Evolutionary conservation across 768 basidiomycete species (phyloP).

Genomic region (Lactarius sanguifluus): DNA sequence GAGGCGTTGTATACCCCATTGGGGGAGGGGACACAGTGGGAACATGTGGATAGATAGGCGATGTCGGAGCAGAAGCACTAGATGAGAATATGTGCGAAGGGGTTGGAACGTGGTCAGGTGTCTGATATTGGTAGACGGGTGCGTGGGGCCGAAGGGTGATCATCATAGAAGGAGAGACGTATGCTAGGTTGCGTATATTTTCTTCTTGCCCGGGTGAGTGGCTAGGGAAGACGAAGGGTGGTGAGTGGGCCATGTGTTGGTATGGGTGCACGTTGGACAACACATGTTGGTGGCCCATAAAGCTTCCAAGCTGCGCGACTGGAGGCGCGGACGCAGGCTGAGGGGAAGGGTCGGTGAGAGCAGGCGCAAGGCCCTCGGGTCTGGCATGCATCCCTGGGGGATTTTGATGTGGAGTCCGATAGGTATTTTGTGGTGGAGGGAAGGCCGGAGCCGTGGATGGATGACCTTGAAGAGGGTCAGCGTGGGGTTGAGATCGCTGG

Average conservation of each 20-base stretch:
- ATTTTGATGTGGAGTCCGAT: background rate
- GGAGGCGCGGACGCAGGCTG: constrained; percentile 28
- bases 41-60: constrained; percentile 15
- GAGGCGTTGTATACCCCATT: constrained; percentile 35
- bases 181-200: constrained; percentile 26
- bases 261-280: constrained; percentile 9
- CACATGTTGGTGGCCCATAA: constrained; percentile 17
- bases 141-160: constrained; percentile 41
- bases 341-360: constrained; percentile 29
- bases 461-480: constrained; percentile 3
- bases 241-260: constrained; percentile 7
- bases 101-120: constrained; percentile 37
- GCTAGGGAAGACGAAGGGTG: constrained; percentile 18
- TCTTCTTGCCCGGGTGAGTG: constrained; percentile 13
- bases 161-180: constrained; percentile 33
- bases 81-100: constrained; percentile 33
- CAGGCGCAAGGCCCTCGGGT: background rate
- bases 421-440: constrained; percentile 22
- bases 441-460: background rate
- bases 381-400: background rate
- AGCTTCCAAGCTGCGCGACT: constrained; percentile 20
- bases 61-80: constrained; percentile 20
- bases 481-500: constrained; percentile 2
- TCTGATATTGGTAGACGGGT: constrained; percentile 42
- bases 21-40: constrained; percentile 32